Percentiles rank a stretch among this genome's conserved stretches.
Conservation (phyloP, 306 rosid genomes). For the barrel medic (Medicago truncatula) region DNA sequence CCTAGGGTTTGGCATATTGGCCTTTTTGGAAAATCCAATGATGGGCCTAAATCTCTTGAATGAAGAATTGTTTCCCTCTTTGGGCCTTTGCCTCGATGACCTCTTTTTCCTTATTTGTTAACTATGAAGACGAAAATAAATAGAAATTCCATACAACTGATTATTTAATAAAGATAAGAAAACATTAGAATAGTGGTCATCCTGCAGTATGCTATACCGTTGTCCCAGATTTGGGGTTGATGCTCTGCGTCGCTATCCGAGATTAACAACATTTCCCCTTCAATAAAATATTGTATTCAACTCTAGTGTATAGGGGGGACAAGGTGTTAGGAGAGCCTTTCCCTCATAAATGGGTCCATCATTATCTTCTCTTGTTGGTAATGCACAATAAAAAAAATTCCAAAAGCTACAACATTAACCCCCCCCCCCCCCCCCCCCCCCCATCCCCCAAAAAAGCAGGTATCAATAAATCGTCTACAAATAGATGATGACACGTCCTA, state of each 20-base stretch:
- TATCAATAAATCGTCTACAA: constrained; percentile 11
- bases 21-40: neutral
- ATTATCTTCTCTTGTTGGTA: neutral
- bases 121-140: neutral
- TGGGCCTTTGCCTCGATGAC: neutral
- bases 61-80: neutral
- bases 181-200: neutral
- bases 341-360: neutral
- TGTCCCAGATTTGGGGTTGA: neutral
- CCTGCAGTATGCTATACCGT: neutral
- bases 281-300: constrained; percentile 2
- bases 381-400: neutral
- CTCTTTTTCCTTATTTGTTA: neutral
- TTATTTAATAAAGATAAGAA: neutral
- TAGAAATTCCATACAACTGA: neutral
- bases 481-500: constrained; percentile 2
- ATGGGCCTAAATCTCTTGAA: neutral
- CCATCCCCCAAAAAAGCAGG: neutral
- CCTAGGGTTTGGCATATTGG: neutral
- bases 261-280: neutral
- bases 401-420: no score
- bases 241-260: neutral
- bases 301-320: neutral
- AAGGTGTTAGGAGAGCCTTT: neutral
- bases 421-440: no score